Base-by-base conservation (phyloP, 1,139 yeast species). In the Taiozyma onychis region DNA sequence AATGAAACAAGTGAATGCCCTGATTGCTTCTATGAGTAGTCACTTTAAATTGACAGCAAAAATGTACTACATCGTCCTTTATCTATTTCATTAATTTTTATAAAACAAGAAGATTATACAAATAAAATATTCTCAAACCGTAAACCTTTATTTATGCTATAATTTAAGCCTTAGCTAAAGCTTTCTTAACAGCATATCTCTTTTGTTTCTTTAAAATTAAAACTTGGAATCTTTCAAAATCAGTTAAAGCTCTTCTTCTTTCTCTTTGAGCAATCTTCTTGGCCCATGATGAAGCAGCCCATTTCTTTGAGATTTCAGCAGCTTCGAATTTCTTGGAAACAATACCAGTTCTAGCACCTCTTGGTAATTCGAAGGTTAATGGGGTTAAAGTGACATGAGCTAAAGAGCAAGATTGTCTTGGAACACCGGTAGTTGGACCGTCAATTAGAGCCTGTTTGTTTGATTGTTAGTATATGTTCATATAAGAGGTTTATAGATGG, bases 151-250 rank as follows among this genome's bases (percentile, higher is more conserved):
- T 46, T 44, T 37, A 46, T 44, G 57, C 6, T 28, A 43, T 30
- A 30, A 28, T 43, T 80, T 84, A 85, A 77, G 95, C 95, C 83
- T 87, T 88, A 69, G 95, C 93, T 66, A 81, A 77, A 71, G 88
- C 88, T 79, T 89, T 91, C 81, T 87, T 88, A 71, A 91, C 91
- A 77, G 93, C 90, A 73, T 75, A 85, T 81, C 93, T 87, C 80
- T 89, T 89, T 83, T 91, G 97, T 85, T 90, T 93, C 88, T 88
- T 91, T 76, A 89, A 85, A 67, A 89, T 95, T 75, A 88, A 74
- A 68, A 91, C 99, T 83, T 93, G 97, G 97, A 93, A 93, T 85
- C 99, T 91, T 83, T 93, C 97, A 71, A 93, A 93, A 79, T 93
- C 99, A 66, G 93, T 73, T 74, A 95, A 86, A 72, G 85, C 79